Conservation (phyloP, 139 green algal species). For the Chlamydomonas sp. region DNA sequence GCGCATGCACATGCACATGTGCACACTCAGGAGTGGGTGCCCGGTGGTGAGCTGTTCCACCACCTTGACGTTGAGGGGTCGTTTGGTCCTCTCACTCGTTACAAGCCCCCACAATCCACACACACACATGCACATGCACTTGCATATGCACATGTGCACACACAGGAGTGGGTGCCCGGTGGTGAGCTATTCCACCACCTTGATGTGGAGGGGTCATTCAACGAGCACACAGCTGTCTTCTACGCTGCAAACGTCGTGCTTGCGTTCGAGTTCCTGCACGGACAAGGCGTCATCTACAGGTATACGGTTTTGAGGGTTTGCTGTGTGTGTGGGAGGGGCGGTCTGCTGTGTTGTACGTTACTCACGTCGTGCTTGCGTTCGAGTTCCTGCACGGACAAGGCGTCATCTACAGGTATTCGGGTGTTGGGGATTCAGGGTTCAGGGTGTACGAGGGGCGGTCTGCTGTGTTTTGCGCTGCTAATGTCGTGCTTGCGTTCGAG, state of each 20-base stretch:
- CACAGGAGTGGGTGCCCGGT: slow-evolving; percentile 65
- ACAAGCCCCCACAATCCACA: no score
- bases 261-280: slow-evolving; percentile 63
- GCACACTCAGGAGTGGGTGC: slow-evolving; percentile 68
- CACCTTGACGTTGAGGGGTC: slow-evolving; percentile 56
- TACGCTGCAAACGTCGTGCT: slow-evolving; percentile 70
- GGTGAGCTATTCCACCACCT: slow-evolving; percentile 76
- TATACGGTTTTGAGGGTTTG: no score
- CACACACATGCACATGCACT: no score
- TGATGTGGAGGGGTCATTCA: slow-evolving; percentile 49
- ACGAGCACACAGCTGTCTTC: slow-evolving; percentile 57
- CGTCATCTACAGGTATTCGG: no score
- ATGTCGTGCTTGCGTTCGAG: slow-evolving; percentile 63
- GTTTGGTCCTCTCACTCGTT: no score
- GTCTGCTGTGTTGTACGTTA: slow-evolving; percentile 63
- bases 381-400: slow-evolving; percentile 68
- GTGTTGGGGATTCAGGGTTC: no score
- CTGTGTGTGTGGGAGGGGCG: no score
- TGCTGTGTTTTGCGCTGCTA: slow-evolving; percentile 66
- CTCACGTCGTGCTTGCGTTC: slow-evolving; percentile 63
- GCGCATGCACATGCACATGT: no score
- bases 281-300: no score
- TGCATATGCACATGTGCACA: no score
- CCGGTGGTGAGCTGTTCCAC: slow-evolving; percentile 74
- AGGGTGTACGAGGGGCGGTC: slow-evolving; percentile 53